Percentiles rank a stretch among this genome's conserved stretches.
phyloP scores from a whole-genome alignment of 805 yeast genomes.

The Lipomyces japonicus region DNA sequence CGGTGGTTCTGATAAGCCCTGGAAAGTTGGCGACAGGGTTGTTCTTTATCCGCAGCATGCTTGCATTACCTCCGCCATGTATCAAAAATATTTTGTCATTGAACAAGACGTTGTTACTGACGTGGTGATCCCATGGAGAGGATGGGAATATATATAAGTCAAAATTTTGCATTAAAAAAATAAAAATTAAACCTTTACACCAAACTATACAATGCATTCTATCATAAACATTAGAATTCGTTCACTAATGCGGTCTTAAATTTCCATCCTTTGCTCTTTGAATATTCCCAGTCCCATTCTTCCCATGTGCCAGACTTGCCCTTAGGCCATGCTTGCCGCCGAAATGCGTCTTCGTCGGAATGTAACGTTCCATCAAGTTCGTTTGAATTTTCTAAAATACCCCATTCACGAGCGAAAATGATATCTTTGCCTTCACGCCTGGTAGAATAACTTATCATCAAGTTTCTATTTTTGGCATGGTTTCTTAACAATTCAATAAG shows the following conservation, averaged over 20 bases:
- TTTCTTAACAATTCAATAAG: slow-evolving; percentile 10
- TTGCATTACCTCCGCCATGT: slow-evolving; percentile 66
- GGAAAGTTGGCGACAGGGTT: slow-evolving; percentile 48
- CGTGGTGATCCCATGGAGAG: slow-evolving; percentile 62
- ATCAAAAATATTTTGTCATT: slow-evolving; percentile 52
- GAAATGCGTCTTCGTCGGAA: slow-evolving; percentile 15
- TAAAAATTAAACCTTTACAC: not conserved
- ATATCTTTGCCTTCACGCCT: slow-evolving; percentile 21
- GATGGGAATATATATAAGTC: slow-evolving; percentile 37
- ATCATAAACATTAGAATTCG: not conserved
- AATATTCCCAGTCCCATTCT: slow-evolving; percentile 24
- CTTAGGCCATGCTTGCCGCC: slow-evolving; percentile 1
- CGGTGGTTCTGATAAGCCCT: slow-evolving; percentile 15
- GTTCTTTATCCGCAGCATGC: slow-evolving; percentile 64
- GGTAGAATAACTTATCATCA: slow-evolving; percentile 17
- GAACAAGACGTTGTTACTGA: slow-evolving; percentile 48
- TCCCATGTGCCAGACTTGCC: slow-evolving; percentile 5
- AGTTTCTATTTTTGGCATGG: slow-evolving; percentile 7
- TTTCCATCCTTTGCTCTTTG: slow-evolving; percentile 20
- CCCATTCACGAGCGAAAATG: slow-evolving; percentile 25
- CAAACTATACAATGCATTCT: not conserved
- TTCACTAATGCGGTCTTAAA: slow-evolving; percentile 3
- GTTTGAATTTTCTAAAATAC: slow-evolving; percentile 1
- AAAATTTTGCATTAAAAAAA: not conserved
- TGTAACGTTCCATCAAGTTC: slow-evolving; percentile 6